Evolutionary conservation across 768 basidiomycete species (phyloP).

Genomic region (Boletus reticulatus): DNA sequence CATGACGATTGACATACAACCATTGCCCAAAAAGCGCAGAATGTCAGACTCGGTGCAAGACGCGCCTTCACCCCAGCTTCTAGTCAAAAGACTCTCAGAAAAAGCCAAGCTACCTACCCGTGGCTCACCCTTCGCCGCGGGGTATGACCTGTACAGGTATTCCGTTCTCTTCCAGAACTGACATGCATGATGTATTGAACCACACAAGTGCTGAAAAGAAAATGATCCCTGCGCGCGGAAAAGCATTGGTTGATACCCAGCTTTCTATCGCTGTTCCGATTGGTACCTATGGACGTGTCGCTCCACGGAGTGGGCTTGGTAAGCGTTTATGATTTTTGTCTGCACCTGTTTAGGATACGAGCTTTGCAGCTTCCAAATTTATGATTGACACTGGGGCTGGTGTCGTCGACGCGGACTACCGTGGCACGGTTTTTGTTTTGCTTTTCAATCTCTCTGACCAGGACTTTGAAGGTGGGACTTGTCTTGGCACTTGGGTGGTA

Average conservation of each 20-base stretch:
- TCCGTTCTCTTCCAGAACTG: not conserved
- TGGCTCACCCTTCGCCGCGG: slow-evolving; percentile 84
- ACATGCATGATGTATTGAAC: slow-evolving; percentile 1
- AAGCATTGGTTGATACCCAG: slow-evolving; percentile 89
- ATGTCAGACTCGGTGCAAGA: slow-evolving; percentile 42
- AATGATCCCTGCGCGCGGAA: slow-evolving; percentile 82
- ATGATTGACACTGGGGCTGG: slow-evolving; percentile 99
- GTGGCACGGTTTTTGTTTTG: slow-evolving; percentile 87
- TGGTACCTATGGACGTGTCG: slow-evolving; percentile 95
- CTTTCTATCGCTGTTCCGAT: slow-evolving; percentile 90
- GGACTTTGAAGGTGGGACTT: slow-evolving; percentile 74
- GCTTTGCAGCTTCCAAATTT: slow-evolving; percentile 80
- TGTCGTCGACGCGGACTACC: slow-evolving; percentile 95
- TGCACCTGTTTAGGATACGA: not conserved
- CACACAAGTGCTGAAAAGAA: slow-evolving; percentile 75
- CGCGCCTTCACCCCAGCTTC: slow-evolving; percentile 50
- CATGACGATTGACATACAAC: slow-evolving; percentile 28
- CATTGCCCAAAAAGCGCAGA: slow-evolving; percentile 61
- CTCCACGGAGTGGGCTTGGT: slow-evolving; percentile 95
- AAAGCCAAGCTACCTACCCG: slow-evolving; percentile 84
- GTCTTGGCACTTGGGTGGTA: not conserved
- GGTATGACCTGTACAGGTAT: slow-evolving; percentile 93
- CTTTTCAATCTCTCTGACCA: slow-evolving; percentile 90
- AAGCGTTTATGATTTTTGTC: slow-evolving; percentile 24
- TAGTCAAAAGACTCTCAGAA: slow-evolving; percentile 82